These are phyloP conservation scores for Colletotrichum noveboracense DNA, from an alignment of 2,329 filamentous ascomycete genomes.

Conservation along the genomic window DNA sequence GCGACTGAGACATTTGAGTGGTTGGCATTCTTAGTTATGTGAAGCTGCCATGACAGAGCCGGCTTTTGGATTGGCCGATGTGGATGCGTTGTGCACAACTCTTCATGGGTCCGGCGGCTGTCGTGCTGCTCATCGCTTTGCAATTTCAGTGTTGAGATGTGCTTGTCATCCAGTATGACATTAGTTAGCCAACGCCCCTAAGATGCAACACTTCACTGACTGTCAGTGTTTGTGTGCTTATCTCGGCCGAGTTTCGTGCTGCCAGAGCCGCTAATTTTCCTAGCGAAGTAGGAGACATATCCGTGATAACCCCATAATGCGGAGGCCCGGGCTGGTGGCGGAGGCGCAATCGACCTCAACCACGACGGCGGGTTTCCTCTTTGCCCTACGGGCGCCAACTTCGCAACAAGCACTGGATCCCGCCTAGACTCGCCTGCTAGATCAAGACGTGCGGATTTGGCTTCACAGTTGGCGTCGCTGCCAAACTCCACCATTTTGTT, in stretches of 20 bases:
- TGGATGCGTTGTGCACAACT: not conserved
- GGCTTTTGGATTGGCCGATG: not conserved
- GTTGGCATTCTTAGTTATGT: not conserved
- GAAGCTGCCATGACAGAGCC: not conserved
- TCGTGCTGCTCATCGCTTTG: not conserved
- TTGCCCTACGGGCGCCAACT: not conserved
- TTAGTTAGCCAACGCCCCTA: not conserved
- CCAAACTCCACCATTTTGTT: not conserved
- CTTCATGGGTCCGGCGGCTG: not conserved
- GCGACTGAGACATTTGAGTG: not conserved
- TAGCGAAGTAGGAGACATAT: not conserved
- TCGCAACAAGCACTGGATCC: not conserved
- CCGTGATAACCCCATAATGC: not conserved
- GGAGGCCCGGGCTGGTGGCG: not conserved
- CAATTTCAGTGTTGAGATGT: not conserved
- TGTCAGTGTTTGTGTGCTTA: not conserved
- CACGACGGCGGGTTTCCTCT: conserved; percentile 1
- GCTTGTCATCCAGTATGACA: not conserved
- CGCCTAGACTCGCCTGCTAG: not conserved
- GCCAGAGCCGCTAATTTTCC: not conserved
- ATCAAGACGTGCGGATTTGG: not conserved
- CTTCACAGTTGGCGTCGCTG: not conserved
- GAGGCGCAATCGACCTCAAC: not conserved
- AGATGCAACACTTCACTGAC: not conserved
- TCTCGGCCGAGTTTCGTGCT: not conserved